A percentile compares a stretch with the other conserved stretches of the same genome.
phyloP scores from a whole-genome alignment of 2,329 filamentous ascomycete genomes.

The Zalaria sp. region DNA sequence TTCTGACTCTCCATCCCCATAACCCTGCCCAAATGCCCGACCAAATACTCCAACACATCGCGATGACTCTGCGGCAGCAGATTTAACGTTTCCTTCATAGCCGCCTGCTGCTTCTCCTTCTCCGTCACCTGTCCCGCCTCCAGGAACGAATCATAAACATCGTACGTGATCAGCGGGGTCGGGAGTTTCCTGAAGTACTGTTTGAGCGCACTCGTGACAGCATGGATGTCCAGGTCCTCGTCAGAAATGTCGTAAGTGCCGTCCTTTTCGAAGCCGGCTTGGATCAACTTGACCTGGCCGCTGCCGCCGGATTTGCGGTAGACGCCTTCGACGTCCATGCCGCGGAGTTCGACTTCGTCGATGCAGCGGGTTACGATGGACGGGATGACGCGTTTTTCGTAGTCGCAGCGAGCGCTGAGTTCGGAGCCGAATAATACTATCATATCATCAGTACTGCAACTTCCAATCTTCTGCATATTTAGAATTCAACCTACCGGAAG shows the following conservation, averaged over 20 bases:
- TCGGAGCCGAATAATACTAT: constrained; percentile 75
- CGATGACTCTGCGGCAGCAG: constrained; percentile 71
- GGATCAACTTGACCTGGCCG: constrained; percentile 77
- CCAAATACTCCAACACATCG: constrained; percentile 82
- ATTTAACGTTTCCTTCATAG: constrained; percentile 60
- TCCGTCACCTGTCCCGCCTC: constrained; percentile 52
- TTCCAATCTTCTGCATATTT: background rate
- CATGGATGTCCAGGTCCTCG: constrained; percentile 84
- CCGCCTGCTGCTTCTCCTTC: constrained; percentile 51
- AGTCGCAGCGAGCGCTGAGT: constrained; percentile 69
- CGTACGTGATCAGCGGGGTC: constrained; percentile 76
- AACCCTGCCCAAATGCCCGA: constrained; percentile 84
- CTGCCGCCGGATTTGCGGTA: constrained; percentile 95
- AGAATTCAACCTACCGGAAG: constrained; percentile 14
- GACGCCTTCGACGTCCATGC: constrained; percentile 95
- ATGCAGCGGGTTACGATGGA: constrained; percentile 87
- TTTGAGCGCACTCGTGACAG: constrained; percentile 88
- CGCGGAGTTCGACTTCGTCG: constrained; percentile 86
- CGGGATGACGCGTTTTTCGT: constrained; percentile 78
- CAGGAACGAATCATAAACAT: constrained; percentile 78
- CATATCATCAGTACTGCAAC: constrained; percentile 9
- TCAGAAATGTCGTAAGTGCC: constrained; percentile 82
- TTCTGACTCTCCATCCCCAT: constrained; percentile 74
- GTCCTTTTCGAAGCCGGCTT: constrained; percentile 78
- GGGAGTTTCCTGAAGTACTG: constrained; percentile 95